A percentile compares a stretch with the other conserved stretches of the same genome.
These are phyloP conservation scores for Fusarium falciforme DNA, from an alignment of 2,329 filamentous ascomycete genomes.

Conservation along the genomic window DNA sequence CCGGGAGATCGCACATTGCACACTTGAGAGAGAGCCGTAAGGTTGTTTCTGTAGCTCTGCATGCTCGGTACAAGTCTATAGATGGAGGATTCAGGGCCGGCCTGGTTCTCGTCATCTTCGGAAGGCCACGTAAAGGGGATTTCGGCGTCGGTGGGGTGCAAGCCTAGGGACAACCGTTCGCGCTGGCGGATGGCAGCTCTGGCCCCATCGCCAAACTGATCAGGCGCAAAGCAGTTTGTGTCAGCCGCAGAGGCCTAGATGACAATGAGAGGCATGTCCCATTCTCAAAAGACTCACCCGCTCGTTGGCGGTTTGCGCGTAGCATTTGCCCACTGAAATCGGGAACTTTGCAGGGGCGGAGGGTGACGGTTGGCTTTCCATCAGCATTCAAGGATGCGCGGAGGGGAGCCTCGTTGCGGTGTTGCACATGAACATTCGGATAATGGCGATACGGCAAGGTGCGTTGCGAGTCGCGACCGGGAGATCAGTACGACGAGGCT, in stretches of 20 bases:
- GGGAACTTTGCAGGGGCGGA: constrained; percentile 36
- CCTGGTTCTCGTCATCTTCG: constrained; percentile 39
- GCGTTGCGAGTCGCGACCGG: neutral
- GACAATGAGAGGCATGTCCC: neutral
- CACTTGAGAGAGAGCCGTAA: constrained; percentile 67
- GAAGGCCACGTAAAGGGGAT: constrained; percentile 47
- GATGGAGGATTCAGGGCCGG: constrained; percentile 36
- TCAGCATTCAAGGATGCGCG: constrained; percentile 39
- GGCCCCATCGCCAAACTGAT: constrained; percentile 53
- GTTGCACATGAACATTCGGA: constrained; percentile 34
- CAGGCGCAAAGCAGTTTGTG: constrained; percentile 10
- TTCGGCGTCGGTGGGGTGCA: constrained; percentile 39
- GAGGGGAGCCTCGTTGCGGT: constrained; percentile 30
- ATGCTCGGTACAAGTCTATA: constrained; percentile 48
- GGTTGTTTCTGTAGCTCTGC: constrained; percentile 62
- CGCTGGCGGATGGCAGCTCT: constrained; percentile 49
- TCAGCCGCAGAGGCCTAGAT: constrained; percentile 6
- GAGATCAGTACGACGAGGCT: neutral
- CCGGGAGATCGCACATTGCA: constrained; percentile 59
- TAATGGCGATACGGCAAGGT: neutral
- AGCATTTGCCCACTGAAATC: constrained; percentile 50
- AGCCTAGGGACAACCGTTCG: constrained; percentile 45
- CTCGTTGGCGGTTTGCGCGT: constrained; percentile 51
- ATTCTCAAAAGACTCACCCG: constrained; percentile 45
- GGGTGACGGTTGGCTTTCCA: constrained; percentile 38